phyloP scores from a whole-genome alignment of 768 basidiomycete species.

The Lactarius evosmus region DNA sequence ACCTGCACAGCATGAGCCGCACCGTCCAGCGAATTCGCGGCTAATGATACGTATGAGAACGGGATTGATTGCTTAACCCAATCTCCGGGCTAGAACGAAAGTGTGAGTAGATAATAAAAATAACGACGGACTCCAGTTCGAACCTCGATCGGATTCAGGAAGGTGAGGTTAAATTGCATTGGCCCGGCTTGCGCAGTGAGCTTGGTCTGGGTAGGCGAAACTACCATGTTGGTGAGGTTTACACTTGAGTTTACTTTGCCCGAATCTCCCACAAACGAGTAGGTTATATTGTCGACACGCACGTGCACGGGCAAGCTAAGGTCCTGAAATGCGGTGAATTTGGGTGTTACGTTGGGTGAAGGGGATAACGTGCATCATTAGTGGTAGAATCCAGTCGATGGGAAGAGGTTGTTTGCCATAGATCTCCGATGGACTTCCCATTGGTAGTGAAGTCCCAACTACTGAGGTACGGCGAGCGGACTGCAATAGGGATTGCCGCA shows the following conservation, averaged over 20 bases:
- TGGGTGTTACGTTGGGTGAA: not conserved
- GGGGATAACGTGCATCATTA: not conserved
- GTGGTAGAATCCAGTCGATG: not conserved
- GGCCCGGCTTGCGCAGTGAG: conserved; percentile 37
- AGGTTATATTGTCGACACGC: conserved; percentile 20
- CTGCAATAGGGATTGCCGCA: conserved; percentile 30
- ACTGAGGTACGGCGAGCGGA: conserved; percentile 33
- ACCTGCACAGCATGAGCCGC: conserved; percentile 37
- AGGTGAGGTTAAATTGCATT: conserved; percentile 39
- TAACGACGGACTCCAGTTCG: not conserved
- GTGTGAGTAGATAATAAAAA: not conserved
- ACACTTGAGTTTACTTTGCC: conserved; percentile 7
- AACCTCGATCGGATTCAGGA: conserved; percentile 42
- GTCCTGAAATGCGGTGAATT: not conserved
- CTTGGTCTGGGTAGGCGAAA: conserved; percentile 39
- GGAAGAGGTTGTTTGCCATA: conserved; percentile 28
- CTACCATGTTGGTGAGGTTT: conserved; percentile 29
- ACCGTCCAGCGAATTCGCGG: conserved; percentile 35
- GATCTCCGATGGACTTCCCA: conserved; percentile 2
- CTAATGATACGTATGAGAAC: conserved; percentile 39
- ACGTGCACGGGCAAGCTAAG: conserved; percentile 21
- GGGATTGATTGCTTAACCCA: conserved; percentile 41
- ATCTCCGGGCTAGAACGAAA: conserved; percentile 34
- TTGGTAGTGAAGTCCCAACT: conserved; percentile 26
- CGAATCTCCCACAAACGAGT: conserved; percentile 26